Base-by-base conservation (phyloP, 306 rosid species). In the Erythrophleum fordii region DNA sequence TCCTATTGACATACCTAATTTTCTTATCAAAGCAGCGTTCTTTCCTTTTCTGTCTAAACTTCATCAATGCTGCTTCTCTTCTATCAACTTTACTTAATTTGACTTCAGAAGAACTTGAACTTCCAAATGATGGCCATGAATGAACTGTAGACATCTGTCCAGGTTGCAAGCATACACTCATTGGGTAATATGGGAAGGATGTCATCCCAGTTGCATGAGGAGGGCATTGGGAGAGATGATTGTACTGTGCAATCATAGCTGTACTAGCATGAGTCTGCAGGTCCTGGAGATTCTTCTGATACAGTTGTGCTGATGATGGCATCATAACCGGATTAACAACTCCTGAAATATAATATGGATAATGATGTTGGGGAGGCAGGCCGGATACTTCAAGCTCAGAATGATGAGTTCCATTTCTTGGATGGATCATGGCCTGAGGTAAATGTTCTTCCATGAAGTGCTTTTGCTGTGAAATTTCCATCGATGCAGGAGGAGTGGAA, bases 41-140 rank as follows among this genome's bases (percentile, higher is more conserved):
- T 86, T 93, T 93, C 81, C 99, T 90, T 85, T 96, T 96, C 84
- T 93, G 98, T 87, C 97, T 88, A 80, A 96, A 96, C 83, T 96
- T 96, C 77, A 93, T 88, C 86, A 96, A 76, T 31, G 99, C 98
- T 56, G 98, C 99, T 87, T 93, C 99, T 89, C 99, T 96, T 84
- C 98, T 88, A 77, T 96, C 97, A 41, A 87, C 92, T 83, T 90
- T 93, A 59, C 84, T 91, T 42, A 82, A 28, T 45, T 85, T 87
- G 76, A 84, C 88, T 78, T 96, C 99, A 3, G 84, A 73, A 35
- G 94, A 76, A 65, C 86, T 73, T 61, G 97, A 82, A 77, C 75
- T 85, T 84, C 93, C 98, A 56, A 87, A 85, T 5, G 90, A 83
- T 44, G 90, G 90, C 98, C 99, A 92, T 72, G 91, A 59, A 83